Base-by-base conservation (phyloP, 148 eudicot genomes). In the Chenopodium suecicum region DNA sequence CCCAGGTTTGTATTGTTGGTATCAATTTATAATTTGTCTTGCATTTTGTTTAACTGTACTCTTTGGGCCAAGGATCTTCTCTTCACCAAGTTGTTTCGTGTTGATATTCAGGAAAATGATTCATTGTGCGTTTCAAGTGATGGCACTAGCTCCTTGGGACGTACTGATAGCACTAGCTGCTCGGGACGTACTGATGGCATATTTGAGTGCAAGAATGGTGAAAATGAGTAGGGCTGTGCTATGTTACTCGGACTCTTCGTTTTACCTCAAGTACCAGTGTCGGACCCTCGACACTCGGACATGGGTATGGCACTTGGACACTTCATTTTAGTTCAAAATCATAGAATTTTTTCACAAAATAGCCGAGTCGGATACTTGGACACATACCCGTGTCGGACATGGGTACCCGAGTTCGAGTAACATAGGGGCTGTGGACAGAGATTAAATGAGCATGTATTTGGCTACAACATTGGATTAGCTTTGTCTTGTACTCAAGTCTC, bases 41-140 rank as follows among this genome's bases (percentile, higher is more conserved):
- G 90, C 93, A 95, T 98, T 95, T 94, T 90, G 94, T 96, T 85
- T 98, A 96, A 96, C 91, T 96, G 99, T 85, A 92, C 92, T 83
- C 98, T 96, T 66, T 94, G 99, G 99, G 98, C 95, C 64, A 96
- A 96, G 85, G 99, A 96, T 41, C 88, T 96, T 80, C 99, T 96
- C 70, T 96, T 96, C 78, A 89, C 98, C 63, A 96, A 96, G 87
- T 82, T 96, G 47, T 92, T 92, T 86, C 98, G 99, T 75, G 95
- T 92, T 81, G 94, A 84, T 84, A 96, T 94, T 82, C 98, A 90
- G 86, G 99, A 90, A 20, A 94, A 94, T 88, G 99, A 96, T 88
- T 96, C 11, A 96, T 94, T 87, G 99, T 96, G 76, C 95, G 91
- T 50, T 50, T 90, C 99, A 75, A 83, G 86, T 86, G 97, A 91